Evolutionary conservation across 192 early-diverging fungal genomes (phyloP), one percentile per base, ranked within the genome.

Genomic region (Fimicolochytrium jonesii): DNA sequence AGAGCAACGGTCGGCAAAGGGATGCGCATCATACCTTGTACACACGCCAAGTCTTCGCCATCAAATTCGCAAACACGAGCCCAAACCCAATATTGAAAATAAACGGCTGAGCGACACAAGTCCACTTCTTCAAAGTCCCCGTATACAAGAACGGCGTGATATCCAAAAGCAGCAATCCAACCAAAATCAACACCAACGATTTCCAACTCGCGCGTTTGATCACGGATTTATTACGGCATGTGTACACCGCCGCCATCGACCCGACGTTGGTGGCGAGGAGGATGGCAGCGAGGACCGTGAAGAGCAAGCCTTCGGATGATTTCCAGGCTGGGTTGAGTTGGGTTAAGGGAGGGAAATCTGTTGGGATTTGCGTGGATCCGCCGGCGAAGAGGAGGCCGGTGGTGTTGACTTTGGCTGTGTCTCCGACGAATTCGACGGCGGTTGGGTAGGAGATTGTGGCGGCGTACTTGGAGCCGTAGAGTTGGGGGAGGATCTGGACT

Each of bases 141-240:
- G 36, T n/a, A 34, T 55, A 55, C 53, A 55, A 33, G 11, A 55
- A 34, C 31, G 53, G 53, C 33, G 53, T n/a, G n/a, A 37, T 26
- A 18, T 36, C 35, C n/a, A 55, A 10, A 18, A 7, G 15, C n/a
- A 6, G 33, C 13, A 55, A 18, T 9, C 53, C 53, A 2, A 55
- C 3, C 4, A 33, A 13, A 33, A 33, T 36, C 6, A 55, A 2
- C 29, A 6, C 15, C 33, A 55, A 34, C 29, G 53, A 55, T 37
- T 55, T 55, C 53, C 53, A 55, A 25, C 33, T 36, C 9, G 18
- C 53, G 33, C 53, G 53, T 26, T 55, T 55, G 31, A 55, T 55
- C 31, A 37, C 33, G 33, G 53, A n/a, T 18, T 36, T 36, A n/a
- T 33, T 5, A 9, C 53, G 53, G 18, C 26, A 23, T 5, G 2